Percentiles rank a stretch among this genome's conserved stretches.
Conservation (phyloP, 108 stramenopile genomes). For the Fistulifera solaris region DNA sequence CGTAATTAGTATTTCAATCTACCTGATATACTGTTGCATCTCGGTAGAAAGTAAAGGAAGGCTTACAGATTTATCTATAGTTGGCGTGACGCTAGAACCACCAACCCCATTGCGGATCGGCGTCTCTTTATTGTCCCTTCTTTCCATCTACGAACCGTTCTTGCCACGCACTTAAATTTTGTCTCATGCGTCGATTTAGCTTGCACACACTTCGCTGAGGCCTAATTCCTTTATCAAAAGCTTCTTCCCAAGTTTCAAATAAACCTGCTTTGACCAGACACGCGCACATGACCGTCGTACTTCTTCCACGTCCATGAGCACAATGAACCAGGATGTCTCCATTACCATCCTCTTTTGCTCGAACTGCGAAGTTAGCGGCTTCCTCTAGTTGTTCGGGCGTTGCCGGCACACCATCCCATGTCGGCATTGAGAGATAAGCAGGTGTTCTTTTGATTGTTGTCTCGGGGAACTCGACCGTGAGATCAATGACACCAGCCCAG, state of each 20-base stretch:
- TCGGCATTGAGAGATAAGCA: slow-evolving; percentile 54
- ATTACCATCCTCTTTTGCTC: slow-evolving; percentile 37
- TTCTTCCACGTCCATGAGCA: slow-evolving; percentile 75
- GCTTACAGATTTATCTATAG: no score
- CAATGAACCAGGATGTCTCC: slow-evolving; percentile 80
- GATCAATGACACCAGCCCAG: slow-evolving; percentile 76
- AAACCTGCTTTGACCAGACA: slow-evolving; percentile 77
- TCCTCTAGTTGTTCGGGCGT: slow-evolving; percentile 67
- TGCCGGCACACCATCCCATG: slow-evolving; percentile 84
- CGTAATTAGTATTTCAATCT: no score
- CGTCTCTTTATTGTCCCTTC: slow-evolving; percentile 1
- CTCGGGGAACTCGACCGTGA: slow-evolving; percentile 86
- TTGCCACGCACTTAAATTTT: slow-evolving; percentile 73
- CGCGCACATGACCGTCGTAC: slow-evolving; percentile 80
- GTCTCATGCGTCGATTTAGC: slow-evolving; percentile 72
- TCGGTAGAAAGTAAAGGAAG: no score
- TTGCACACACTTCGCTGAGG: slow-evolving; percentile 71
- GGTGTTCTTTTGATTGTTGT: slow-evolving; percentile 41
- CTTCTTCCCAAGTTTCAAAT: slow-evolving; percentile 70
- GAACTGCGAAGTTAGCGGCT: slow-evolving; percentile 65
- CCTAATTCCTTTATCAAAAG: slow-evolving; percentile 75
- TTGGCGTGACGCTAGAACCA: no score
- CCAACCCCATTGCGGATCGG: no score
- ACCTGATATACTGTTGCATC: no score
- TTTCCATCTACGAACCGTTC: slow-evolving; percentile 45